Conservation (phyloP, 2,329 filamentous ascomycete species). For the Uncinocarpus reesii region DNA sequence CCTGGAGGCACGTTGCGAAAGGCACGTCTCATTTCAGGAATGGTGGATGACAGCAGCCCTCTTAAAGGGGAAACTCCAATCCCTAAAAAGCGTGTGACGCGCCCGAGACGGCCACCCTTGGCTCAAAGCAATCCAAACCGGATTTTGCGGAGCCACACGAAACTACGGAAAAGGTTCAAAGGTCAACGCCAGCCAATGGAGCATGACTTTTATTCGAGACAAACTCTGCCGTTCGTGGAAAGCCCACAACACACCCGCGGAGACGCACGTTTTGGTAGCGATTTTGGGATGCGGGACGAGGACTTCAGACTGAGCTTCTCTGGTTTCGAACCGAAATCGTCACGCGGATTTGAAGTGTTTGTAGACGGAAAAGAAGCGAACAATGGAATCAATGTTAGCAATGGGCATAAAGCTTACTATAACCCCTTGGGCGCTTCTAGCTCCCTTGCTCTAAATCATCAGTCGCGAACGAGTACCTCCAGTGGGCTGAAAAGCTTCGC, state of each 20-base stretch:
- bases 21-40: slow-evolving; percentile 39
- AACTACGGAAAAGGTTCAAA: slow-evolving; percentile 21
- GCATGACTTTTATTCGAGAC: slow-evolving; percentile 14
- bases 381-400: neutral
- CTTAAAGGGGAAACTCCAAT: slow-evolving; percentile 38
- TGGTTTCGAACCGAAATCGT: slow-evolving; percentile 24
- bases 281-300: slow-evolving; percentile 22
- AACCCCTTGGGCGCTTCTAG: slow-evolving; percentile 12
- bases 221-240: slow-evolving; percentile 19
- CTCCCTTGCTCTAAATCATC: slow-evolving; percentile 21
- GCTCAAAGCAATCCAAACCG: slow-evolving; percentile 28
- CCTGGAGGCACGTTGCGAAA: slow-evolving; percentile 35
- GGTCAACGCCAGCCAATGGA: slow-evolving; percentile 12
- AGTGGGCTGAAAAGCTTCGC: neutral
- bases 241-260: slow-evolving; percentile 19
- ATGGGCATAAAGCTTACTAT: slow-evolving; percentile 4
- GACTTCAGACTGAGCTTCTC: slow-evolving; percentile 29
- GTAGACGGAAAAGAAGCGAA: slow-evolving; percentile 23
- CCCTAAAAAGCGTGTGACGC: slow-evolving; percentile 28
- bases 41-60: slow-evolving; percentile 39
- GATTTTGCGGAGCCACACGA: slow-evolving; percentile 22
- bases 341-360: slow-evolving; percentile 30
- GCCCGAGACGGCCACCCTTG: slow-evolving; percentile 23
- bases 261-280: slow-evolving; percentile 17
- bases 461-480: slow-evolving; percentile 14